Evolutionary conservation across 768 basidiomycete genomes (phyloP).

Genomic region (Pleurotus salmoneostramineus): DNA sequence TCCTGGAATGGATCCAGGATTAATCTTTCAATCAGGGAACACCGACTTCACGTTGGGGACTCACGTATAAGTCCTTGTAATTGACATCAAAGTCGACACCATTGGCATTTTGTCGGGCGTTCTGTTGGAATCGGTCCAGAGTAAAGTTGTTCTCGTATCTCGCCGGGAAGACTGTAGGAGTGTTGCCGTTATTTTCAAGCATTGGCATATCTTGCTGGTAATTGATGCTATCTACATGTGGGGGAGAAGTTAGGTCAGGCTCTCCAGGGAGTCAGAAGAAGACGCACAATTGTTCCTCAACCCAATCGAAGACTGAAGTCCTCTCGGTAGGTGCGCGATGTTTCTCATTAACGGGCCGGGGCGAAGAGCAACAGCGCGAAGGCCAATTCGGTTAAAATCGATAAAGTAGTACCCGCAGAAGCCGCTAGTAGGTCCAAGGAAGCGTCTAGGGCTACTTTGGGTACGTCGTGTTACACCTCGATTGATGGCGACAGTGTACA

Average conservation of each 20-base stretch:
- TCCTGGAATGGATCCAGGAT: not conserved
- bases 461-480: not conserved
- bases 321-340: not conserved
- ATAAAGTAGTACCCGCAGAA: not conserved
- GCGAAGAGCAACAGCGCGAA: not conserved
- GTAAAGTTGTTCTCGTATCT: not conserved
- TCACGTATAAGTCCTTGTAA: not conserved
- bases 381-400: not conserved
- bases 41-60: not conserved
- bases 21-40: not conserved
- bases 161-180: not conserved
- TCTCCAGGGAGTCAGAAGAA: too few relatives aligned
- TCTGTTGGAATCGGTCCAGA: not conserved
- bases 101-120: not conserved
- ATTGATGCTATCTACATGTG: not conserved
- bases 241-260: not conserved
- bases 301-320: not conserved
- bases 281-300: not conserved
- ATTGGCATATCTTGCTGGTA: not conserved
- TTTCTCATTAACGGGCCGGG: not conserved
- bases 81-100: not conserved
- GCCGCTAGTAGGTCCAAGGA: not conserved
- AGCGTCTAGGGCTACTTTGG: not conserved
- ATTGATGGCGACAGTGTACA: not conserved
- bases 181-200: not conserved